These are phyloP conservation scores for Pichia sp. DNA, from an alignment of 1,139 yeast species.

Conservation along the genomic window DNA sequence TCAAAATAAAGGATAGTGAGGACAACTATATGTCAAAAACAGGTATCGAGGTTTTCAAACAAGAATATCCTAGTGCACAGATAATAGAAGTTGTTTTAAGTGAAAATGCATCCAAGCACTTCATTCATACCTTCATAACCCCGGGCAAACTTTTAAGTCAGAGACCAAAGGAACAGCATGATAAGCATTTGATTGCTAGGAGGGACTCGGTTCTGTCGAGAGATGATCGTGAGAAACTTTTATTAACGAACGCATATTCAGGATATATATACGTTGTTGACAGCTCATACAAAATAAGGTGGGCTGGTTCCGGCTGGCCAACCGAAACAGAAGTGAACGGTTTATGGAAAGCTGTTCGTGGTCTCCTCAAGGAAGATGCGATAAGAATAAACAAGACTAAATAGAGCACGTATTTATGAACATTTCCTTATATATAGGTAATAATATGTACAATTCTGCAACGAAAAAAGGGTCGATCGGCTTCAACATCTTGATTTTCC, in stretches of 20 bases:
- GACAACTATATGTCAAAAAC: constrained; percentile 38
- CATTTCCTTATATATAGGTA: not conserved
- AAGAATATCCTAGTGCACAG: constrained; percentile 51
- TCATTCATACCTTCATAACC: constrained; percentile 47
- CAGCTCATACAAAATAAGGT: constrained; percentile 66
- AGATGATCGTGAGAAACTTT: constrained; percentile 54
- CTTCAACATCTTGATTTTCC: not conserved
- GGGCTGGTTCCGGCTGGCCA: constrained; percentile 90
- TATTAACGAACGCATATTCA: constrained; percentile 70
- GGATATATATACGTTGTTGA: constrained; percentile 85
- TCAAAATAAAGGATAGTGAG: constrained; percentile 38
- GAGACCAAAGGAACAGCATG: constrained; percentile 47
- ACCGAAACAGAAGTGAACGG: constrained; percentile 55
- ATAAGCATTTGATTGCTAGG: constrained; percentile 59
- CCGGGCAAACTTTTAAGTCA: constrained; percentile 25
- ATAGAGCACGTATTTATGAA: not conserved
- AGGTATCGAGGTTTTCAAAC: constrained; percentile 31
- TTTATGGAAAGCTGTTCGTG: constrained; percentile 64
- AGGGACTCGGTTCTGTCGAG: constrained; percentile 53
- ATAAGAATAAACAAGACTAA: constrained; percentile 10
- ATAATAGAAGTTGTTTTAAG: constrained; percentile 72
- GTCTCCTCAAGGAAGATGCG: constrained; percentile 36
- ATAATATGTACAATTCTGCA: not conserved
- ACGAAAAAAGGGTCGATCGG: not conserved
- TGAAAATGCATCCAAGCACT: constrained; percentile 64